Conservation (phyloP, 208 protist genomes). For the Leishmania martiniquensis region DNA sequence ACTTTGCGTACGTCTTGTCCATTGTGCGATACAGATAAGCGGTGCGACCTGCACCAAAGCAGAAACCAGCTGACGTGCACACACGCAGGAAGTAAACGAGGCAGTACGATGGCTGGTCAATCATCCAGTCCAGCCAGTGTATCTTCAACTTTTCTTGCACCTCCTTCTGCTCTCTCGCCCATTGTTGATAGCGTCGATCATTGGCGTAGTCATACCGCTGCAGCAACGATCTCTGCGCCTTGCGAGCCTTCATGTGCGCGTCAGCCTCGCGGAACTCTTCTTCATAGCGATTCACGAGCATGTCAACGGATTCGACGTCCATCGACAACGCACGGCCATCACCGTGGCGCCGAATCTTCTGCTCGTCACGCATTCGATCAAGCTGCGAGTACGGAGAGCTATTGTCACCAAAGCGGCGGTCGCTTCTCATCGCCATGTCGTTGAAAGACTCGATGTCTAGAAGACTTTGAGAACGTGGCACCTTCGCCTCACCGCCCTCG, state of each 20-base stretch:
- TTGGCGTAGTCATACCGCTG: constrained; percentile 77
- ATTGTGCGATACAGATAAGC: constrained; percentile 87
- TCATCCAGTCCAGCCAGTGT: constrained; percentile 80
- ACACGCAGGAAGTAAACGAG: constrained; percentile 70
- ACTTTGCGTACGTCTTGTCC: constrained; percentile 88
- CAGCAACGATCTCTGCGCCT: constrained; percentile 31
- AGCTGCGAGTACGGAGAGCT: constrained; percentile 29
- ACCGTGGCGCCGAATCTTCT: constrained; percentile 33
- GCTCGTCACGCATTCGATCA: constrained; percentile 37
- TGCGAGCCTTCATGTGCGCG: constrained; percentile 46
- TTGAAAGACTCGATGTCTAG: constrained; percentile 20
- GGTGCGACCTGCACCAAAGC: constrained; percentile 78
- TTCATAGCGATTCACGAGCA: constrained; percentile 50
- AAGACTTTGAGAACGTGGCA: constrained; percentile 16
- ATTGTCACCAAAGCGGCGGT: constrained; percentile 29
- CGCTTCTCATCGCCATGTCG: constrained; percentile 11
- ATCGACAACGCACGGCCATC: constrained; percentile 48
- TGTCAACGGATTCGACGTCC: constrained; percentile 74
- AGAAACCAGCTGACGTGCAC: constrained; percentile 70
- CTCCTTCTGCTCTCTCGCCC: constrained; percentile 62
- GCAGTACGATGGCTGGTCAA: constrained; percentile 56
- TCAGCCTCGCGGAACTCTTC: constrained; percentile 67
- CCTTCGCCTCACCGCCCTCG: neutral
- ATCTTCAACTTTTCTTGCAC: constrained; percentile 67
- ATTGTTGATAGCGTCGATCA: constrained; percentile 78